phyloP scores from a whole-genome alignment of 768 basidiomycete genomes.

The Kwoniella botswanensis region DNA sequence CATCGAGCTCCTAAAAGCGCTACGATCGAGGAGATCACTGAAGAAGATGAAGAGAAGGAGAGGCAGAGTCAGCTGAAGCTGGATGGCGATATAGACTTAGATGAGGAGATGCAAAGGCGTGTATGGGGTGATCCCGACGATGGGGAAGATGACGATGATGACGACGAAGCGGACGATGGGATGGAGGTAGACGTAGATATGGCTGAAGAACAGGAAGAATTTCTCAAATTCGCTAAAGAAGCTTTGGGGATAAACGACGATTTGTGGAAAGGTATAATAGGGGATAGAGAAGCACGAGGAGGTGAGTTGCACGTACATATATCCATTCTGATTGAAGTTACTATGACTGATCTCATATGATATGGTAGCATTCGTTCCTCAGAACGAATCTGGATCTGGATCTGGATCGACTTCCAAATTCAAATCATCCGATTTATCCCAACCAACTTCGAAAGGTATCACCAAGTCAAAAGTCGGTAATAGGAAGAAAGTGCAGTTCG shows the following conservation, averaged over 20 bases:
- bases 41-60: constrained; percentile 31
- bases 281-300: constrained; percentile 76
- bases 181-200: constrained; percentile 70
- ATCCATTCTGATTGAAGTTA: not conserved
- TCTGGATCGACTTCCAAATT: not conserved
- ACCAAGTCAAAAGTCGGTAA: not conserved
- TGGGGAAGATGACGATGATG: constrained; percentile 41
- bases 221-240: constrained; percentile 91
- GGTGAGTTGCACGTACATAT: constrained; percentile 64
- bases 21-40: constrained; percentile 34
- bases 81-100: constrained; percentile 34
- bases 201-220: constrained; percentile 91
- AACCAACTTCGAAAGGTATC: not conserved
- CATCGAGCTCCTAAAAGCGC: constrained; percentile 23
- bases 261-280: constrained; percentile 87
- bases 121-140: constrained; percentile 30
- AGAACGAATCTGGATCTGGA: not conserved
- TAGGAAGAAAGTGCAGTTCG: constrained; percentile 12
- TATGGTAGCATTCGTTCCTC: constrained; percentile 18
- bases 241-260: constrained; percentile 83
- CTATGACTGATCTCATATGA: not conserved
- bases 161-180: constrained; percentile 68
- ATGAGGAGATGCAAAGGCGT: constrained; percentile 42
- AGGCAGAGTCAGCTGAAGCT: constrained; percentile 15
- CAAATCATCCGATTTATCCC: not conserved